Base-by-base conservation (phyloP, 441 rosid species). In the Rhodomyrtus psidioides region DNA sequence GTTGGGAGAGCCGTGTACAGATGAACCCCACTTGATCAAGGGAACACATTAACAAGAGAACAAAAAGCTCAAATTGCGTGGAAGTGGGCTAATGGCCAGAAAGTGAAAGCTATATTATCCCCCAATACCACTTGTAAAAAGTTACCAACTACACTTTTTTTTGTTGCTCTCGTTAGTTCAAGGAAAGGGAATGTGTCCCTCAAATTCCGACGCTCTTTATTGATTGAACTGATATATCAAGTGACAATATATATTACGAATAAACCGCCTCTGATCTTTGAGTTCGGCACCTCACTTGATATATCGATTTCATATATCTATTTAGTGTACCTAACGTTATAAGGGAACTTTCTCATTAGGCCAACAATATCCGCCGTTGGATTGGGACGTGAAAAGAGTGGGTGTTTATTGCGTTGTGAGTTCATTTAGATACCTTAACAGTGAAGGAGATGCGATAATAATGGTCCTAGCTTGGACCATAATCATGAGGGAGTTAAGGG, bases 21-120 rank as follows among this genome's bases (percentile, higher is more conserved):
- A 42, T 24, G 83, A 83, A 84, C 85, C 87, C 86, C 85, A 84
- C 85, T 82, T 84, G 88, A 88, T 81, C 84, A 26, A 88, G 79
- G 79, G 86, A 88, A 55, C 89, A 65, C 83, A 86, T 85, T 46
- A 6, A 53, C 53, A n/a, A 15, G 16, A 79, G 10, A 54, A 42
- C 10, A 39, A 16, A 76, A 26, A n/a, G 8, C 5, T 55, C 83
- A 44, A 82, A 27, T 23, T 30, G 49, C n/a, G 34, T 9, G 76
- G 16, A 19, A 3, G 42, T 60, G 74, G 42, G 42, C 70, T 74
- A 82, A 75, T 16, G 42, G 27, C 81, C 65, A 26, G 84, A 70
- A 39, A 62, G 85, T 39, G 87, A 55, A 39, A 65, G 27, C 83
- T 15, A n/a, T 17, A 14, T 23, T 26, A 14, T 5, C 79, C 0